phyloP scores from a whole-genome alignment of 192 early-diverging fungal genomes.

The Rhizoclosmatium sp. region DNA sequence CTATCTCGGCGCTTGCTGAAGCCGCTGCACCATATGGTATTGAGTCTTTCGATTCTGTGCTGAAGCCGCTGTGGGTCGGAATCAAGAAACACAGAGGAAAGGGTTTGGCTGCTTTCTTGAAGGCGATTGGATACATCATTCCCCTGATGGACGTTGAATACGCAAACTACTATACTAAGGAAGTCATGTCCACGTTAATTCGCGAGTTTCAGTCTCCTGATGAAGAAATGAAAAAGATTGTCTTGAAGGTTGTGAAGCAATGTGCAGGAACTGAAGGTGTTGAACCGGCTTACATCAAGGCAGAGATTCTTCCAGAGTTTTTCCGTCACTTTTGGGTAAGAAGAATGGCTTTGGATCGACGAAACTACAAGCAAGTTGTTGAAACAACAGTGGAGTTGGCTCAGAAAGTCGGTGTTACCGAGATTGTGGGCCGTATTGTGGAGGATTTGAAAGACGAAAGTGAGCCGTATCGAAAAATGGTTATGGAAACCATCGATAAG shows the following conservation, averaged over 20 bases:
- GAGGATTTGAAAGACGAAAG: conserved; percentile 95
- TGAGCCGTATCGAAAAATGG: conserved; percentile 95
- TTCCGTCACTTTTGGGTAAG: conserved; percentile 98
- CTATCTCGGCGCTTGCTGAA: conserved; percentile 94
- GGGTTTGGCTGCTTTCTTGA: conserved; percentile 95
- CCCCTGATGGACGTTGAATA: conserved; percentile 97
- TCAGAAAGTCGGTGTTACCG: conserved; percentile 89
- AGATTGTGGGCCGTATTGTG: conserved; percentile 86
- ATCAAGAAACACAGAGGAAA: conserved; percentile 96
- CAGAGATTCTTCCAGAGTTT: conserved; percentile 92
- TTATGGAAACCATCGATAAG: conserved; percentile 94
- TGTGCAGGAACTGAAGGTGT: conserved; percentile 95
- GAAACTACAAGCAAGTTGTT: conserved; percentile 92
- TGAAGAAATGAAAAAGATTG: conserved; percentile 99
- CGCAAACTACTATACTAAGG: conserved; percentile 92
- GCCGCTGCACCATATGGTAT: conserved; percentile 98
- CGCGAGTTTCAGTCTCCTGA: conserved; percentile 97
- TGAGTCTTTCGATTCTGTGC: conserved; percentile 91
- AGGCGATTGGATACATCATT: conserved; percentile 98
- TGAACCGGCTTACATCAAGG: conserved; percentile 81
- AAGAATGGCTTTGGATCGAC: conserved; percentile 93
- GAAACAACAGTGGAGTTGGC: conserved; percentile 97
- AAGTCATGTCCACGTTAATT: conserved; percentile 91
- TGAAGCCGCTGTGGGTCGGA: conserved; percentile 91
- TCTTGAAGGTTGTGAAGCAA: conserved; percentile 96